Evolutionary conservation across 305 asterid genomes (phyloP).

Genomic region (Rubia occidens): DNA sequence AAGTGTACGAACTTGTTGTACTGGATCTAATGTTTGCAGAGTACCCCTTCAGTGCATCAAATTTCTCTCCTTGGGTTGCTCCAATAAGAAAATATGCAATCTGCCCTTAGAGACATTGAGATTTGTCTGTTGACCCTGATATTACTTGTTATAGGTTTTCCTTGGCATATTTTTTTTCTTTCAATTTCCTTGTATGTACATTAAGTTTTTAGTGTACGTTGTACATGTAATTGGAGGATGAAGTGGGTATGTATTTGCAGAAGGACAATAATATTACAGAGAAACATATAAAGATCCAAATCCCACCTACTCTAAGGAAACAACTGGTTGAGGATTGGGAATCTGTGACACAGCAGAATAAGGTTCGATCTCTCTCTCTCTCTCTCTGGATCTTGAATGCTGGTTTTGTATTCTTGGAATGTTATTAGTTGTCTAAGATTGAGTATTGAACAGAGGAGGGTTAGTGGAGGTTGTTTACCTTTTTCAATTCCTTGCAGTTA

Average conservation of each 20-base stretch:
- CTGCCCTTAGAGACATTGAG: not conserved
- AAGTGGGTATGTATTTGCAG: conserved; percentile 30
- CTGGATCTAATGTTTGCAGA: not conserved
- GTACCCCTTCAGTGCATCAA: too few relatives aligned
- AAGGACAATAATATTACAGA: conserved; percentile 47
- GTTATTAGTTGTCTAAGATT: not conserved
- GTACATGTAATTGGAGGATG: conserved; percentile 17
- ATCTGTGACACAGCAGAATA: conserved; percentile 64
- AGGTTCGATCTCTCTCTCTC: conserved; percentile 35
- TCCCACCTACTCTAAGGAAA: conserved; percentile 68
- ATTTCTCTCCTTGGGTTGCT: too few relatives aligned
- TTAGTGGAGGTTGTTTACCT: conserved; percentile 12
- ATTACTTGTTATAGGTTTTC: not conserved
- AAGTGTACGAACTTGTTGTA: not conserved
- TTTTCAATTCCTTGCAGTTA: conserved; percentile 53
- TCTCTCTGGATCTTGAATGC: not conserved
- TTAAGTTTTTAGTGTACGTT: not conserved
- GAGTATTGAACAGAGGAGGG: not conserved
- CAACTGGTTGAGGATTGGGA: conserved; percentile 81
- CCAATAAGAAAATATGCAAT: not conserved
- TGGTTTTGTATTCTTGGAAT: not conserved
- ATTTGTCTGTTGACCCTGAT: not conserved
- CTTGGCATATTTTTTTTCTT: not conserved
- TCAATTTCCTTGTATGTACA: not conserved
- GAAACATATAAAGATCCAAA: conserved; percentile 59